Evolutionary conservation across 2,329 filamentous ascomycete genomes (phyloP), one percentile per base, ranked within the genome.

Genomic region (Calonectria crousiana): DNA sequence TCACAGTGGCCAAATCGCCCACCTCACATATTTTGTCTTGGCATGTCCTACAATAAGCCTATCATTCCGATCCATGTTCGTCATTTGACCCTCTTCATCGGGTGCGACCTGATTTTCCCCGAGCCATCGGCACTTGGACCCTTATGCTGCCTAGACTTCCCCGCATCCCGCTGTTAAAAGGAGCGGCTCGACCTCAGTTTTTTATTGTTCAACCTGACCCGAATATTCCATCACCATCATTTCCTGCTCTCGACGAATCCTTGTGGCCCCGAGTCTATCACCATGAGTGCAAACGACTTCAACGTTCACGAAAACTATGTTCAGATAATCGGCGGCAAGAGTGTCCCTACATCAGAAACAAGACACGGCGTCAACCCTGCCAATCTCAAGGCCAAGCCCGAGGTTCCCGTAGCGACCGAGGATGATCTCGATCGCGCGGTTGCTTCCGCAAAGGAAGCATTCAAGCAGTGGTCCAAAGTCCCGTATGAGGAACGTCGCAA

Each of bases 331-430:
- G 71, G 76, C 23, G 79, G 79, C 23, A 69, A 81, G 30, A 74
- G 60, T 3, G 52, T 72, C 14, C 70, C 76, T 0, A 80, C 79
- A 1, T 53, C 75, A 20, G 72, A 75, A 23, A 72, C 73, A 4
- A 78, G 77, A 2, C 78, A 75, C 36, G 77, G 71, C 71, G 80
- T 32, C 78, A 84, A 81, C 78, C 84, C 75, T 73, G 84, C 75
- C 67, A 84, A 67, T 0, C 78, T 83, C 2, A 74, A 82, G 30
- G 81, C 81, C 11, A 80, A 84, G n/a, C 78, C 80, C 34, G 71
- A 78, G 11, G 81, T 82, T 0, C 81, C 81, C 1, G 72, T 83
- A 1, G 78, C 80, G 11, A 78, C 78, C 0, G 51, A 76, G 1
- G 76, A 76, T 4, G 76, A 82, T 34, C 68, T 83, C 10, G 78